phyloP scores from a whole-genome alignment of 2,329 filamentous ascomycete genomes.

The Aspergillus calidoustus region DNA sequence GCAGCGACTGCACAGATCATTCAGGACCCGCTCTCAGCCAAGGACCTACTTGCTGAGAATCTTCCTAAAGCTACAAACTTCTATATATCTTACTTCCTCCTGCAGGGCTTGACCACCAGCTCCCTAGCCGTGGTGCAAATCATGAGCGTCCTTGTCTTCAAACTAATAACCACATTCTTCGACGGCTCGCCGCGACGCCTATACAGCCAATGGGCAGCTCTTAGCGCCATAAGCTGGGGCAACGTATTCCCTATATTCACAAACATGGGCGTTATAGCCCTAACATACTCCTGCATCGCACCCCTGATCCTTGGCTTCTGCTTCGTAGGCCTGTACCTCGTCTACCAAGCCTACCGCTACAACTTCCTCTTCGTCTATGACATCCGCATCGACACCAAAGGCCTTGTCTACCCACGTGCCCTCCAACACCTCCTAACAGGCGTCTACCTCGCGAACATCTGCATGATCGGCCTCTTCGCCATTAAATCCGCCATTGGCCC shows the following conservation, averaged over 20 bases:
- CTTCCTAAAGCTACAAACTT: slow-evolving; percentile 90
- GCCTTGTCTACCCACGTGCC: slow-evolving; percentile 83
- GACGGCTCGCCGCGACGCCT: slow-evolving; percentile 73
- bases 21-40: slow-evolving; percentile 65
- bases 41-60: slow-evolving; percentile 70
- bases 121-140: slow-evolving; percentile 74
- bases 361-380: slow-evolving; percentile 87
- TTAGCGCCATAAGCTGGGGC: slow-evolving; percentile 81
- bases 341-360: slow-evolving; percentile 88
- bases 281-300: slow-evolving; percentile 86
- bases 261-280: slow-evolving; percentile 81
- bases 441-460: slow-evolving; percentile 80
- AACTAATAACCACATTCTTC: slow-evolving; percentile 72
- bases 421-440: slow-evolving; percentile 83
- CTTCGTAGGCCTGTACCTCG: slow-evolving; percentile 74
- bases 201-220: slow-evolving; percentile 73
- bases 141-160: slow-evolving; percentile 72
- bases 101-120: slow-evolving; percentile 82
- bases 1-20: slow-evolving; percentile 69
- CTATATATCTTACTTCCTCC: slow-evolving; percentile 92
- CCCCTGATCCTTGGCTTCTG: slow-evolving; percentile 84
- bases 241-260: slow-evolving; percentile 77
- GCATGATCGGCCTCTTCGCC: slow-evolving; percentile 82
- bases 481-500: slow-evolving; percentile 68
- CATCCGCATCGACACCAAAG: slow-evolving; percentile 81